Conservation (phyloP, 129 eudicot genomes). For the Helichrysum umbraculigerum region DNA sequence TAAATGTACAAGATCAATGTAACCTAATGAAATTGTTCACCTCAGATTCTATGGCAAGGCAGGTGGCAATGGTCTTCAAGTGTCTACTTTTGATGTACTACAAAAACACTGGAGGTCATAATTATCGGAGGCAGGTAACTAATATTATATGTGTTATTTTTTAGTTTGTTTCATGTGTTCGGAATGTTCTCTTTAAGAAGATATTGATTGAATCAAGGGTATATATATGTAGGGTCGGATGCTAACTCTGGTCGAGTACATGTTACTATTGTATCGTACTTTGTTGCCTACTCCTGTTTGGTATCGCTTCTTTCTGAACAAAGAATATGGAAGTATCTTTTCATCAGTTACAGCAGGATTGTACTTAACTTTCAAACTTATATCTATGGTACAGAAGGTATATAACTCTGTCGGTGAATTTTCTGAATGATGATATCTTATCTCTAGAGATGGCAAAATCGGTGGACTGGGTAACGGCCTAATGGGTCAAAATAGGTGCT, state of each 20-base stretch:
- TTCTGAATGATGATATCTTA: not conserved
- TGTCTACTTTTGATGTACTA: conserved; percentile 49
- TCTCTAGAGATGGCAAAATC: not conserved
- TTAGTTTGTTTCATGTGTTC: conserved; percentile 11
- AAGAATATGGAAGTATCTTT: conserved; percentile 76
- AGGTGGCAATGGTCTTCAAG: conserved; percentile 48
- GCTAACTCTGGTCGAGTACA: conserved; percentile 75
- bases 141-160: not conserved
- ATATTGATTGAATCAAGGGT: conserved; percentile 8
- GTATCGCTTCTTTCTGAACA: conserved; percentile 78
- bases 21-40: not conserved
- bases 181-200: conserved; percentile 7
- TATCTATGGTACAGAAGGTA: conserved; percentile 63
- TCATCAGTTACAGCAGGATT: conserved; percentile 71
- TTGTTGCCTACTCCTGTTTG: conserved; percentile 78
- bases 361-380: conserved; percentile 69
- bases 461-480: not conserved
- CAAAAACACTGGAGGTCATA: conserved; percentile 48
- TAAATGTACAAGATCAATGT: not conserved
- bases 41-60: conserved; percentile 54
- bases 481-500: not conserved
- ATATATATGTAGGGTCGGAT: conserved; percentile 58
- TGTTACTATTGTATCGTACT: conserved; percentile 65
- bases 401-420: not conserved
- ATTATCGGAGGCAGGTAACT: conserved; percentile 51